Percentiles rank a stretch among this genome's conserved stretches.
phyloP scores from a whole-genome alignment of 306 rosid species.

The Pyrus betulifolia region DNA sequence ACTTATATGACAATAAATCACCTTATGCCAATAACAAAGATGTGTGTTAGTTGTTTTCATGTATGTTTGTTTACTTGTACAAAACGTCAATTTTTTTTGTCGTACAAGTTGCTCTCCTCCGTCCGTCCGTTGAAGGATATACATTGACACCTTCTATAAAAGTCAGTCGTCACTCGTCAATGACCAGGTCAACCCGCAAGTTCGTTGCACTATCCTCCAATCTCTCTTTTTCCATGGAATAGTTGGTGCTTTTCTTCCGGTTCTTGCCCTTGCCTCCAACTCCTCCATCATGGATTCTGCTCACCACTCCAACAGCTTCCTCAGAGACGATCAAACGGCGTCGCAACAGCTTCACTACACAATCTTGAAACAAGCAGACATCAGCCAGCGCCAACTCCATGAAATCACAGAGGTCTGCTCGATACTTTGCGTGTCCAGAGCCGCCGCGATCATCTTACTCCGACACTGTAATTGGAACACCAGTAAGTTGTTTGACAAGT shows the following conservation, averaged over 20 bases:
- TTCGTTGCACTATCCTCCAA: no score
- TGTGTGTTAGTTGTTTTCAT: no score
- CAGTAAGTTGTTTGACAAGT: constrained; percentile 58
- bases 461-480: constrained; percentile 71
- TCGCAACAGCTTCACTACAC: neutral
- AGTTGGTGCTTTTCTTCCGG: neutral
- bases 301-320: neutral
- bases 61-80: no score
- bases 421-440: constrained; percentile 49
- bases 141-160: no score
- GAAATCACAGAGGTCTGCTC: constrained; percentile 49
- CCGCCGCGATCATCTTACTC: constrained; percentile 53
- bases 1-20: no score
- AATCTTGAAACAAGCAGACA: constrained; percentile 6
- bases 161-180: neutral
- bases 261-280: neutral
- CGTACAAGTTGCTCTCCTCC: no score
- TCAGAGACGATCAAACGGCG: neutral
- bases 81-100: no score
- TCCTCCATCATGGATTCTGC: neutral
- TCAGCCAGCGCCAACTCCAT: constrained; percentile 36
- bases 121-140: no score
- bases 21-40: no score
- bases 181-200: neutral
- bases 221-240: neutral